Evolutionary conservation across 176 grass and related monocot genomes (phyloP), one percentile per base, ranked within the genome.

Genomic region (Lolium multiflorum): DNA sequence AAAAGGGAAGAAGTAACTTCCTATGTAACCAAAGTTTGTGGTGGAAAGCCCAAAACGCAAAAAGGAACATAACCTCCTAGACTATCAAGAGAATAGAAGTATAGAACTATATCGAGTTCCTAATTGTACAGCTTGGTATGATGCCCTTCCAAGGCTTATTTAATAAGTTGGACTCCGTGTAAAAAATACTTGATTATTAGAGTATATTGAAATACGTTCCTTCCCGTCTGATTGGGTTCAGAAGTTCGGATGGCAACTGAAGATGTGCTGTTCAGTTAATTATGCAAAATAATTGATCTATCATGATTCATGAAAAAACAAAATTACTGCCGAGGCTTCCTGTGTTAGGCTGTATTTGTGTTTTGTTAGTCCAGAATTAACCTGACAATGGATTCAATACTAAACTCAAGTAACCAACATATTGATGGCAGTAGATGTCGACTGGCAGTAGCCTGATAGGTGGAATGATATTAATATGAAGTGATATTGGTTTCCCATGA

Each of bases 321-420:
- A 81, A 63, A n/a, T 80, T 89, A 63, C 63, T 82, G n/a, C 52
- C 21, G 65, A 77, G 71, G 70, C 7, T 44, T 86, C 49, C 35
- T 22, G 21, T n/a, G 41, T 69, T 61, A 48, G 43, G 15, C 35
- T 77, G 51, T 82, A 50, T 74, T 71, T 76, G 38, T 21, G 15
- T 56, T 71, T 77, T 15, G 7, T 41, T 63, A 21, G 76, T 68
- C 21, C 28, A 39, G 50, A 60, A 77, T 54, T 77, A 63, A 16
- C 21, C 20, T 51, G 31, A 6, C 20, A 81, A 49, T 86, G 28
- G 48, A 81, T 89, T 64, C 21, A 81, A 18, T 82, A 62, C 17
- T 57, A 81, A 85, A 48, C 41, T 68, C 60, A 76, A 62, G 67
- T 21, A 58, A 68, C 50, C 14, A 56, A 60, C 22, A 52, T 75